Base-by-base conservation (phyloP, 1,284 basidiomycete genomes). In the Abortiporus biennis region DNA sequence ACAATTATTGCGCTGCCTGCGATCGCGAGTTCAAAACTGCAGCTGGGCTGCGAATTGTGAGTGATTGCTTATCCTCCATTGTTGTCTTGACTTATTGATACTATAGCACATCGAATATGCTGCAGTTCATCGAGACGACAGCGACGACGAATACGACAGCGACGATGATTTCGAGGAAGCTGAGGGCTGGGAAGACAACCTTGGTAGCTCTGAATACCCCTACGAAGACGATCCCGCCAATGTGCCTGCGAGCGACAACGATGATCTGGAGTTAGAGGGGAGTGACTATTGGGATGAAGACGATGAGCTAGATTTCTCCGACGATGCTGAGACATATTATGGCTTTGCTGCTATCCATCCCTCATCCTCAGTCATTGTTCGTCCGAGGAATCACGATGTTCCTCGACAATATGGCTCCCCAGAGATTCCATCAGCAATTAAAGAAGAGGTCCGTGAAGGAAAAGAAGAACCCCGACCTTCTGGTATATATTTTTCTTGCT, bases 101-200 rank as follows among this genome's bases (percentile, higher is more conserved):
- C n/a, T 6, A 20, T 38, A 61, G 58, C 59, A 61, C 44, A 40
- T 60, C 39, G 56, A 59, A 35, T 48, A 50, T 23, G 42, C 57
- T 6, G 49, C 54, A 6, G 49, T 62, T 6, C 57, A 60, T 40
- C 54, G 57, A 22, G 56, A 55, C 25, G 56, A 60, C 42, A 50
- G 47, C 8, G 54, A 62, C 39, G 50, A 52, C 16, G 53, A 50
- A 11, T 46, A 54, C 33, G 47, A 46, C 4, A 42, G 45, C 8
- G 47, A 52, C 16, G 46, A 45, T 37, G 45, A 46, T 20, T 47
- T 51, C 21, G 54, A 55, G 27, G 44, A 42, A 2, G 15, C 34
- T 2, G 37, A 50, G 5, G 58, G 57, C 6, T 61, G 59, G 58
- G 57, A 61, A 44, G 58, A 61, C 33, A 50, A 43, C 25, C 40